phyloP scores from a whole-genome alignment of 805 yeast species.

The Wickerhamiella brachini region DNA sequence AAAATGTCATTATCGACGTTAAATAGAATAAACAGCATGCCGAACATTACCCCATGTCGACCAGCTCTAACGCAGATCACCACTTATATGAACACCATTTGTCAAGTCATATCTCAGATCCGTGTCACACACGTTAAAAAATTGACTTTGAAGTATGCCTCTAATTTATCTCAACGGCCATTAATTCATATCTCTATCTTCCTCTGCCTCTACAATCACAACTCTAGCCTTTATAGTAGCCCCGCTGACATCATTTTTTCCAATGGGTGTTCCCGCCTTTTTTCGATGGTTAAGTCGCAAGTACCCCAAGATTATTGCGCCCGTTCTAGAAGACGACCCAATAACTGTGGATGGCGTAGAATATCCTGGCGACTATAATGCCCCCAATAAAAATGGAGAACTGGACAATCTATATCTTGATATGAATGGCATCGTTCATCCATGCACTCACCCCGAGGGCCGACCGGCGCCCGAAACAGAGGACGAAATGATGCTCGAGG shows the following conservation, averaged over 20 bases:
- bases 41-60: no score
- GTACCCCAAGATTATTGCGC: conserved; percentile 87
- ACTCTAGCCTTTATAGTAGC: no score
- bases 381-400: conserved; percentile 91
- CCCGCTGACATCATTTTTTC: not conserved
- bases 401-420: conserved; percentile 85
- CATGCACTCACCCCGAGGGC: conserved; percentile 96
- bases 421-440: conserved; percentile 99
- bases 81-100: no score
- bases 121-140: no score
- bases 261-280: conserved; percentile 88
- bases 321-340: conserved; percentile 60
- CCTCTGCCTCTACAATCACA: no score
- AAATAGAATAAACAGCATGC: no score
- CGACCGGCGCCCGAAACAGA: conserved; percentile 93
- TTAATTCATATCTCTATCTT: no score
- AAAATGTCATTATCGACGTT: not conserved
- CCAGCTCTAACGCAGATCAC: no score
- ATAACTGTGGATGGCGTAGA: conserved; percentile 42
- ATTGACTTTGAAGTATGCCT: no score
- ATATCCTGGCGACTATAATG: conserved; percentile 48
- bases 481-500: conserved; percentile 90
- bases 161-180: no score
- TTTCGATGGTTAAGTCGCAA: conserved; percentile 90
- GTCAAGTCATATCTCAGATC: no score